A percentile compares a stretch with the other conserved stretches of the same genome.
Conservation (phyloP, 148 eudicot species). For the Vaccinium corymbosum region DNA sequence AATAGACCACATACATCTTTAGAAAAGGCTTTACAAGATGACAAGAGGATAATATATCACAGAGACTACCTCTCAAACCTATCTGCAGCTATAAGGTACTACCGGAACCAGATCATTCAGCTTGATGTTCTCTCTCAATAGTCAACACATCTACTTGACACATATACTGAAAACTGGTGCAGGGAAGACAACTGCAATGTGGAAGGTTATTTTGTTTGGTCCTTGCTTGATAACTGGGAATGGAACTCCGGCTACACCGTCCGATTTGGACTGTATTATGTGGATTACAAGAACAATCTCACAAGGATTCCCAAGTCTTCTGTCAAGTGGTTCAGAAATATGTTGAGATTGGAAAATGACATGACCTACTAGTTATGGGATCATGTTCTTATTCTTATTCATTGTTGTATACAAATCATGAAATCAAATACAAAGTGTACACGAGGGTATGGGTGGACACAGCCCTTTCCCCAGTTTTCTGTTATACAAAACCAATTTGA, state of each 20-base stretch:
- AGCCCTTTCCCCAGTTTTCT: neutral
- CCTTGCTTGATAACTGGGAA: conserved; percentile 98
- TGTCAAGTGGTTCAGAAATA: conserved; percentile 68
- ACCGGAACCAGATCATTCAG: neutral
- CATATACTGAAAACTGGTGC: conserved; percentile 20
- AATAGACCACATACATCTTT: conserved; percentile 39
- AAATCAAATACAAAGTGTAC: neutral
- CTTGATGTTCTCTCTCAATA: neutral
- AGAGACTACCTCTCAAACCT: conserved; percentile 91
- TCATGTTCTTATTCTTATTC: neutral
- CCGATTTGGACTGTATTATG: conserved; percentile 86
- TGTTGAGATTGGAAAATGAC: conserved; percentile 33
- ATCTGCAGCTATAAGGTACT: conserved; percentile 87
- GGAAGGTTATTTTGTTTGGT: conserved; percentile 93
- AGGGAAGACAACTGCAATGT: conserved; percentile 84
- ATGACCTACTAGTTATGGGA: conserved; percentile 13
- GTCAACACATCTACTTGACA: neutral
- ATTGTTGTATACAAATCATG: neutral
- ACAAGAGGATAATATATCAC: conserved; percentile 71
- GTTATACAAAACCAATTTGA: neutral
- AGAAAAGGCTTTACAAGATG: conserved; percentile 69
- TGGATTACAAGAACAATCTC: conserved; percentile 79
- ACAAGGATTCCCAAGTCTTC: conserved; percentile 90
- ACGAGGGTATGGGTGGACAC: neutral
- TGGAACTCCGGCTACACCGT: conserved; percentile 83